Evolutionary conservation across 331 rosid genomes (phyloP).

Genomic region (Cydonia oblonga): DNA sequence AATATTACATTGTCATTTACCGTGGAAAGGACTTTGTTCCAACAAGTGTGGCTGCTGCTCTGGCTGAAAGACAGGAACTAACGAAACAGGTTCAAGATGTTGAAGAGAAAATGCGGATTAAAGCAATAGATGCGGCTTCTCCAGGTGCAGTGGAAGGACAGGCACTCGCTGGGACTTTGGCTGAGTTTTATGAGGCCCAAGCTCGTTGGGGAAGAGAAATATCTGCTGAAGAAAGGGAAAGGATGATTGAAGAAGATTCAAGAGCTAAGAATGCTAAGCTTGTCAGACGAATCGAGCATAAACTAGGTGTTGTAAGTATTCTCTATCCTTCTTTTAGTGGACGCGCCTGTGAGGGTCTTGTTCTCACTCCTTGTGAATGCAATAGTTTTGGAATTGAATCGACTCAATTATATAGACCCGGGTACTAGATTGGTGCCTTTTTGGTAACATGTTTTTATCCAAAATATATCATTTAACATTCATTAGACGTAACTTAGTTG

Average conservation of each 20-base stretch:
- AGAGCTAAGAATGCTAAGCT: constrained; percentile 48
- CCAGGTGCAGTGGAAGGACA: constrained; percentile 24
- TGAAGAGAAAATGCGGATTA: constrained; percentile 47
- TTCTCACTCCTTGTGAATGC: background rate
- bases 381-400: background rate
- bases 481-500: background rate
- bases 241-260: constrained; percentile 67
- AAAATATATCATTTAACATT: background rate
- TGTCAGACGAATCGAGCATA: constrained; percentile 57
- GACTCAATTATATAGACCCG: background rate
- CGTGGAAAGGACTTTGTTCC: constrained; percentile 93
- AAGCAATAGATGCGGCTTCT: constrained; percentile 18
- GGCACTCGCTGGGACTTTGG: constrained; percentile 62
- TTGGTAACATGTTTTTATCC: background rate
- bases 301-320: constrained; percentile 57
- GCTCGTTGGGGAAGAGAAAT: constrained; percentile 68
- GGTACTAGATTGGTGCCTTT: background rate
- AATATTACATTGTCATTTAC: constrained; percentile 74
- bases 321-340: background rate
- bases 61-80: constrained; percentile 75
- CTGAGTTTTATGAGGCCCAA: constrained; percentile 79
- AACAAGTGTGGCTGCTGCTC: constrained; percentile 57
- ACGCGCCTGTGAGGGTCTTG: background rate
- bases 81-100: constrained; percentile 62
- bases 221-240: constrained; percentile 63